A percentile compares a stretch with the other conserved stretches of the same genome.
Evolutionary conservation across 768 basidiomycete species (phyloP).

Genomic region (Calvatia gigantea): DNA sequence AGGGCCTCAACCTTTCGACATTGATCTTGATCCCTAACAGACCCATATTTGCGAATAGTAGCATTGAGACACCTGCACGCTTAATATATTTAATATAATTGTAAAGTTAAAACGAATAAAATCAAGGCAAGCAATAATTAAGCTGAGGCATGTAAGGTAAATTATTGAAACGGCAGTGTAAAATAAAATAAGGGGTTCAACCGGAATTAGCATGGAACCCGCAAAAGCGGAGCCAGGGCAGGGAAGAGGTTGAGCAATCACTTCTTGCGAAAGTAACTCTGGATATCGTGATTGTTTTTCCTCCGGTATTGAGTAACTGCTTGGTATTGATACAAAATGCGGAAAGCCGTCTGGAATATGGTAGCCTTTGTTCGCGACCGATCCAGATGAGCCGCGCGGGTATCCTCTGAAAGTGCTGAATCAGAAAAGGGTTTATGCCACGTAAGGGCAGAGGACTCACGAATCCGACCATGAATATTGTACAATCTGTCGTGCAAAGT

Average conservation of each 20-base stretch:
- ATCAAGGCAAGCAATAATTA: background rate
- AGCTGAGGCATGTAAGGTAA: background rate
- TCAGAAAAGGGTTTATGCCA: background rate
- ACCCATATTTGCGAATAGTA: background rate
- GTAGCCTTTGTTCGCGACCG: slow-evolving; percentile 71
- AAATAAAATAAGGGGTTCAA: background rate
- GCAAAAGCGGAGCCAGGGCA: background rate
- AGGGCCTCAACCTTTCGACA: slow-evolving; percentile 28
- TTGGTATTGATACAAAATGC: slow-evolving; percentile 55
- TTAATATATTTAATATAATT: background rate
- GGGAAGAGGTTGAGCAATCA: background rate
- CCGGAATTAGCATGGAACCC: background rate
- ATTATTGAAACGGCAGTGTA: background rate
- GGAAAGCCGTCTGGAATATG: slow-evolving; percentile 60
- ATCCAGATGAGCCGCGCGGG: slow-evolving; percentile 71
- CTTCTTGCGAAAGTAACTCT: background rate
- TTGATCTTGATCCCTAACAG: slow-evolving; percentile 37
- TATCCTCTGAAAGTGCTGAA: slow-evolving; percentile 47
- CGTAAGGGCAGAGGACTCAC: slow-evolving; percentile 35
- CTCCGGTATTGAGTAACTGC: slow-evolving; percentile 17
- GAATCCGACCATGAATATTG: slow-evolving; percentile 53
- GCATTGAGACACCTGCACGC: background rate
- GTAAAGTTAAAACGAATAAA: background rate
- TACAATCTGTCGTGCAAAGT: slow-evolving; percentile 47
- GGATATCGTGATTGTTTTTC: slow-evolving; percentile 1